Evolutionary conservation across 306 rosid species (phyloP).

Genomic region (Elaeagnus macrophylla): DNA sequence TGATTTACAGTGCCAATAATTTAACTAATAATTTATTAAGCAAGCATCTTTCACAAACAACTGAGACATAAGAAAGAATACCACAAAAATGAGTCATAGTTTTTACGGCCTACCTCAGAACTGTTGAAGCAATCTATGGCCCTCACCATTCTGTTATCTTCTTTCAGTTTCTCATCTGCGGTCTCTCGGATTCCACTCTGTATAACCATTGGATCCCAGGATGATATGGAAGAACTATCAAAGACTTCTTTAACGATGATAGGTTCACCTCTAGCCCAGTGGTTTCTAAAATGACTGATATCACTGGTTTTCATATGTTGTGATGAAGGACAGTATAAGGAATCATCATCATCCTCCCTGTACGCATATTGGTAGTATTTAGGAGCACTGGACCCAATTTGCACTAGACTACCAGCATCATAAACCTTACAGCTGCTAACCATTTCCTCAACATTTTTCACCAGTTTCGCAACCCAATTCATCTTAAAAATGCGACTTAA

Average conservation of each 20-base stretch:
- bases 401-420: slow-evolving; percentile 25
- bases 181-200: slow-evolving; percentile 78
- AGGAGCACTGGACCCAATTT: slow-evolving; percentile 31
- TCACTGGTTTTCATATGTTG: slow-evolving; percentile 62
- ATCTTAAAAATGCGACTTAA: slow-evolving; percentile 90
- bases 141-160: slow-evolving; percentile 59
- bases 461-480: slow-evolving; percentile 99
- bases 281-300: slow-evolving; percentile 66
- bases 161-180: slow-evolving; percentile 62
- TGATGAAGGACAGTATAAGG: slow-evolving; percentile 62
- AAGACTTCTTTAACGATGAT: slow-evolving; percentile 70
- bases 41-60: slow-evolving; percentile 7
- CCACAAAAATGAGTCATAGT: slow-evolving; percentile 7
- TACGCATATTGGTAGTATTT: slow-evolving; percentile 45
- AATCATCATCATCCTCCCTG: slow-evolving; percentile 50
- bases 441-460: slow-evolving; percentile 96
- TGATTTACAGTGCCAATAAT: slow-evolving; percentile 10
- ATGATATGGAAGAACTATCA: slow-evolving; percentile 60
- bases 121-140: slow-evolving; percentile 71
- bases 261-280: slow-evolving; percentile 79
- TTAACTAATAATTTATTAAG: slow-evolving; percentile 11
- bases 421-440: slow-evolving; percentile 72
- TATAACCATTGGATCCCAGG: slow-evolving; percentile 85
- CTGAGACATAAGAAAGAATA: slow-evolving; percentile 4
- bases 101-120: slow-evolving; percentile 59